Conservation (phyloP, 2,329 filamentous ascomycete species). For the Atkinsonella hypoxylon region DNA sequence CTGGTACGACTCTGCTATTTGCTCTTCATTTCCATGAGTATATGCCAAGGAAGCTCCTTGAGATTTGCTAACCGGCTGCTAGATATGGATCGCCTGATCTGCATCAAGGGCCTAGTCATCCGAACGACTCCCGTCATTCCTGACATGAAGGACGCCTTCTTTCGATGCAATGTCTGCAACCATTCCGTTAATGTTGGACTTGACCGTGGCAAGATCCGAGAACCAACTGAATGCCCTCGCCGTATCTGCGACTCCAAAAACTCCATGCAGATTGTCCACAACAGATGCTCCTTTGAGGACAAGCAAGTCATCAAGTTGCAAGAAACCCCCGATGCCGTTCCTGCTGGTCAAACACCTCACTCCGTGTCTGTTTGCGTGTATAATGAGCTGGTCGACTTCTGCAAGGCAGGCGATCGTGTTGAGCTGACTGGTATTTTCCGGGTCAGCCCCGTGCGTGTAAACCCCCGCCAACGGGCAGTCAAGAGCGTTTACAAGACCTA, state of each 20-base stretch:
- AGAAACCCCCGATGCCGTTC: conserved; percentile 90
- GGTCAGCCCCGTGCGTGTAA: conserved; percentile 84
- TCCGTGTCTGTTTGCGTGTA: conserved; percentile 94
- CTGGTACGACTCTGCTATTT: conserved; percentile 33
- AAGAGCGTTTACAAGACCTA: conserved; percentile 98
- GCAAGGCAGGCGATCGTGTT: conserved; percentile 93
- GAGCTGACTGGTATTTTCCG: conserved; percentile 96
- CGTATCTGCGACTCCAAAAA: conserved; percentile 72
- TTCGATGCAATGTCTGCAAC: conserved; percentile 87
- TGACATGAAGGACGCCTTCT: conserved; percentile 98
- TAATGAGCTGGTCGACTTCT: conserved; percentile 92
- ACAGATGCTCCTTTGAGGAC: conserved; percentile 86
- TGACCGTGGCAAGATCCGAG: conserved; percentile 90
- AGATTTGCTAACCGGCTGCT: neutral
- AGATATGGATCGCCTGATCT: conserved; percentile 94
- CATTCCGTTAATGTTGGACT: conserved; percentile 84
- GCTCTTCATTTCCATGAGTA: neutral
- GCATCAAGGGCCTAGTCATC: conserved; percentile 92
- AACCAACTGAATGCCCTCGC: conserved; percentile 83
- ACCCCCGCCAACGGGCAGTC: conserved; percentile 81
- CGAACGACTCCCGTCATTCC: conserved; percentile 92
- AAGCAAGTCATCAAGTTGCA: conserved; percentile 99
- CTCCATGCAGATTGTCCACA: conserved; percentile 97
- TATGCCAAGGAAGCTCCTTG: neutral
- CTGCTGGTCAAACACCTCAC: conserved; percentile 92